Evolutionary conservation across 2,329 filamentous ascomycete species (phyloP).

Genomic region (Monosporascus sp.): DNA sequence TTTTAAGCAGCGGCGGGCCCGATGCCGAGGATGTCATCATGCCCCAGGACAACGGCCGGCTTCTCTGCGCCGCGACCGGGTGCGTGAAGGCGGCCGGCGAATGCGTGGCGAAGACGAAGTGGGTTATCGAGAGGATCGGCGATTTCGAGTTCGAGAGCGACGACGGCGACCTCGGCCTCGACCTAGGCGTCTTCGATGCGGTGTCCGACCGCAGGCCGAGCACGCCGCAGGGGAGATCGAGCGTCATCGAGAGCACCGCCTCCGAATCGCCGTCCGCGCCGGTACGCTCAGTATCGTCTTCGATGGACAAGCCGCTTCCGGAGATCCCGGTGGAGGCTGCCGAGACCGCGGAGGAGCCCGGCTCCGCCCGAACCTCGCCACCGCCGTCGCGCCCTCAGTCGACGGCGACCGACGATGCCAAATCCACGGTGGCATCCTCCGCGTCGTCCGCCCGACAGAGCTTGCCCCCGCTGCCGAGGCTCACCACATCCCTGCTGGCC

Average conservation of each 20-base stretch:
- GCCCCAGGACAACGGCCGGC: slow-evolving; percentile 69
- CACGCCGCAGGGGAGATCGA: slow-evolving; percentile 31
- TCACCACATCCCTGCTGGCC: slow-evolving; percentile 45
- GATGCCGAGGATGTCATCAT: slow-evolving; percentile 75
- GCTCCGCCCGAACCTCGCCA: slow-evolving; percentile 24
- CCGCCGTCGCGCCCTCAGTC: slow-evolving; percentile 40
- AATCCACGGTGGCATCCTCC: slow-evolving; percentile 40
- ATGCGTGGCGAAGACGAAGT: slow-evolving; percentile 80
- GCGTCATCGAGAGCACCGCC: slow-evolving; percentile 32
- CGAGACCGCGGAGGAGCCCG: slow-evolving; percentile 16
- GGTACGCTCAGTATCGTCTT: slow-evolving; percentile 28
- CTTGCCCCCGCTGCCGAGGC: slow-evolving; percentile 52
- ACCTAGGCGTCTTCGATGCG: slow-evolving; percentile 45
- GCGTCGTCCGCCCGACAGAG: slow-evolving; percentile 42
- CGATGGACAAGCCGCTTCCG: slow-evolving; percentile 64
- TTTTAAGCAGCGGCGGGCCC: slow-evolving; percentile 63
- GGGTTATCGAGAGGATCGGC: slow-evolving; percentile 80
- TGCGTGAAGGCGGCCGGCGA: slow-evolving; percentile 89
- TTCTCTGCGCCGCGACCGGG: slow-evolving; percentile 74
- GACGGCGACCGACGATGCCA: slow-evolving; percentile 32
- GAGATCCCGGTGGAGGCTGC: slow-evolving; percentile 47
- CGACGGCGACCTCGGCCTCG: slow-evolving; percentile 48
- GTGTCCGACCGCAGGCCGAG: slow-evolving; percentile 27
- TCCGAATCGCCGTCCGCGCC: slow-evolving; percentile 21
- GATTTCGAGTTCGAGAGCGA: slow-evolving; percentile 85